Base-by-base conservation (phyloP, 305 asterid genomes). In the Fraxinus albicans region DNA sequence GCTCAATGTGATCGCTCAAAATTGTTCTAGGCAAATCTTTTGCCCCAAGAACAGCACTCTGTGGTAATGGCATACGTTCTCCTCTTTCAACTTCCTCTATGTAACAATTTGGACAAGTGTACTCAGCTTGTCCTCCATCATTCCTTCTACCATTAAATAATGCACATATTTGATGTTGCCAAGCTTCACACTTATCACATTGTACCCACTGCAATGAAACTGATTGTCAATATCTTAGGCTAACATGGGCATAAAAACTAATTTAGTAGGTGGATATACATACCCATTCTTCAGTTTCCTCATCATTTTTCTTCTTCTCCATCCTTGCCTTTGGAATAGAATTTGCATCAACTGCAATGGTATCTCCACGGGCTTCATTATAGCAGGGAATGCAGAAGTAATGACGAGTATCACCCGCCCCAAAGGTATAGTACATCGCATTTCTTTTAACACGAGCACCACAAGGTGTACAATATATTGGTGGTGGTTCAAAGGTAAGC, bases 231-330 rank as follows among this genome's bases (percentile, higher is more conserved):
- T 76, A 77, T 73, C 78, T 58, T 40, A 53, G 73, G 79, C 40
- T 69, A 80, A 76, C 47, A 40, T 60, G 38, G 8, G 60, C 73
- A 80, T 65, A 77, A 86, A 76, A 53, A 60, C 65, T 13, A 73
- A 65, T 53, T 21, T 78, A 50, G 70, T 78, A 79, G 83, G 88
- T 77, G 69, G 73, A 83, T 77, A 76, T 80, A 78, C 88, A 79
- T 92, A 97, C 99, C 98, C 97, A 92, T 92, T 97, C 99, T 89
- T 97, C 99, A 82, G 95, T 95, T 90, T 94, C 99, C 89, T 95
- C 98, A 0, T 94, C 98, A 73, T 95, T 97, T 88, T 90, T 95
- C 92, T 92, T 97, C 89, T 93, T 97, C 87, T 94, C 99, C 85
- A 91, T 86, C 91, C 91, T 95, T 73, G 92, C 90, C 89, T 94